Conservation (phyloP, 2,329 filamentous ascomycete genomes). For the Waltergamsia citrina region DNA sequence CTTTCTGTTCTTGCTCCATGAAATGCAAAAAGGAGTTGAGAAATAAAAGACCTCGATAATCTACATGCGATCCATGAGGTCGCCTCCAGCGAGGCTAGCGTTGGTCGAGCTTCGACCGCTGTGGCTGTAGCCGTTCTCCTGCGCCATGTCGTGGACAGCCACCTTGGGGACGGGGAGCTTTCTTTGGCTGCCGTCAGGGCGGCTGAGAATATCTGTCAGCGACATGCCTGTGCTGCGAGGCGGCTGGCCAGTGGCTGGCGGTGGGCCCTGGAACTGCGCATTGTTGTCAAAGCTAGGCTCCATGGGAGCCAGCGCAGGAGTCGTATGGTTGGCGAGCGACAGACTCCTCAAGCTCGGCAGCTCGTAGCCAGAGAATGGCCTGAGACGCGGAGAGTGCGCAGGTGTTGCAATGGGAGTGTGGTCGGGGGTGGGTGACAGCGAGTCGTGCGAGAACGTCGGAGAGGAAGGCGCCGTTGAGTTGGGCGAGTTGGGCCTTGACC, state of each 20-base stretch:
- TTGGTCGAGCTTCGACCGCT: slow-evolving; percentile 71
- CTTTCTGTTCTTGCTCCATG: slow-evolving; percentile 21
- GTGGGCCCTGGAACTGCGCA: slow-evolving; percentile 14
- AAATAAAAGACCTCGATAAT: slow-evolving; percentile 3
- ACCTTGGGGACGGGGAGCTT: slow-evolving; percentile 90
- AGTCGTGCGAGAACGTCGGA: slow-evolving; percentile 93
- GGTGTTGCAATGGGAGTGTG: slow-evolving; percentile 98
- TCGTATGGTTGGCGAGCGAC: slow-evolving; percentile 40
- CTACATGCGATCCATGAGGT: slow-evolving; percentile 50
- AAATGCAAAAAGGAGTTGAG: slow-evolving; percentile 15
- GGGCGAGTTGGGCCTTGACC: slow-evolving; percentile 86
- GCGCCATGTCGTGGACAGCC: slow-evolving; percentile 75
- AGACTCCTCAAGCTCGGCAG: slow-evolving; percentile 73
- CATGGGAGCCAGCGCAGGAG: slow-evolving; percentile 48
- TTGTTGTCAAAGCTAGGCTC: slow-evolving; percentile 43
- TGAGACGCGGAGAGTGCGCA: slow-evolving; percentile 84
- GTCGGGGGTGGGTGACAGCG: slow-evolving; percentile 87
- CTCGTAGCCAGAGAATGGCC: slow-evolving; percentile 63
- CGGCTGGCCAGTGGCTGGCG: slow-evolving; percentile 30
- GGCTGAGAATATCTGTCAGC: slow-evolving; percentile 87
- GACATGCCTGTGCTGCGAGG: slow-evolving; percentile 60
- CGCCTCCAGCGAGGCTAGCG: slow-evolving; percentile 67
- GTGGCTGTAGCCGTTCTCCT: slow-evolving; percentile 54
- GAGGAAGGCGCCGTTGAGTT: slow-evolving; percentile 94
- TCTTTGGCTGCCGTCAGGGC: slow-evolving; percentile 75